Conservation (phyloP, 352 stramenopile genomes). For the Pythium chondricola region DNA sequence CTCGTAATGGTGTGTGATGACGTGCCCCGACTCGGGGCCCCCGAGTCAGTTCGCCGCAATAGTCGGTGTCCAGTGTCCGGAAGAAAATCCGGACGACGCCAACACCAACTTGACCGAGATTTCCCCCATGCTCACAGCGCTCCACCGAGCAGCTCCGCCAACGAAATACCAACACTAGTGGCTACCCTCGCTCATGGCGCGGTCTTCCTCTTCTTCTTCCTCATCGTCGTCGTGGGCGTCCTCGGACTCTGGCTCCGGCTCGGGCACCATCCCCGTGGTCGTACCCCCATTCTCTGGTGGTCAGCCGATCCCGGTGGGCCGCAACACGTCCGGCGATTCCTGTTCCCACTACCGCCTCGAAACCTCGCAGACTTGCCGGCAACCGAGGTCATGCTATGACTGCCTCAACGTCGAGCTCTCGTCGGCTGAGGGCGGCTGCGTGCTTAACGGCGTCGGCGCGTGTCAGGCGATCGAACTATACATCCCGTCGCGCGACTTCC, state of each 20-base stretch:
- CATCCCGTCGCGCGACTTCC: constrained; percentile 42
- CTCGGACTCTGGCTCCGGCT: constrained; percentile 14
- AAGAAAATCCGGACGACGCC: too few species aligned
- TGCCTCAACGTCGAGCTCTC: constrained; percentile 49
- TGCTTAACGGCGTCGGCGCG: constrained; percentile 47
- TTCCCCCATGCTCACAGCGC: not conserved
- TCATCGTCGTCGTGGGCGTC: too few species aligned
- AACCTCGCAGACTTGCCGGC: constrained; percentile 31
- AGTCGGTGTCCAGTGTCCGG: too few species aligned
- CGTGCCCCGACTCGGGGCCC: too few species aligned
- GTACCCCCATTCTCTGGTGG: too few species aligned
- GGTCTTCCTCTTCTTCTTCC: too few species aligned
- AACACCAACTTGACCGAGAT: not conserved
- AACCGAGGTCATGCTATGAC: constrained; percentile 62
- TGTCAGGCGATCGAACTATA: constrained; percentile 56
- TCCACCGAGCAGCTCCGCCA: not conserved
- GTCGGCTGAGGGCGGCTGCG: constrained; percentile 32
- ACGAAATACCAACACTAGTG: not conserved
- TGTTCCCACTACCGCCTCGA: constrained; percentile 58
- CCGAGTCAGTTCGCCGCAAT: too few species aligned
- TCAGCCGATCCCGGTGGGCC: constrained; percentile 19
- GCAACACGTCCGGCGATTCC: constrained; percentile 39
- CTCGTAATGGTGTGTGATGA: too few species aligned
- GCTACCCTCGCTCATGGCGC: too few species aligned
- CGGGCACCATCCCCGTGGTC: not conserved